These are phyloP conservation scores for Mortierella sp. DNA, from an alignment of 371 early-diverging fungal species.

Conservation along the genomic window DNA sequence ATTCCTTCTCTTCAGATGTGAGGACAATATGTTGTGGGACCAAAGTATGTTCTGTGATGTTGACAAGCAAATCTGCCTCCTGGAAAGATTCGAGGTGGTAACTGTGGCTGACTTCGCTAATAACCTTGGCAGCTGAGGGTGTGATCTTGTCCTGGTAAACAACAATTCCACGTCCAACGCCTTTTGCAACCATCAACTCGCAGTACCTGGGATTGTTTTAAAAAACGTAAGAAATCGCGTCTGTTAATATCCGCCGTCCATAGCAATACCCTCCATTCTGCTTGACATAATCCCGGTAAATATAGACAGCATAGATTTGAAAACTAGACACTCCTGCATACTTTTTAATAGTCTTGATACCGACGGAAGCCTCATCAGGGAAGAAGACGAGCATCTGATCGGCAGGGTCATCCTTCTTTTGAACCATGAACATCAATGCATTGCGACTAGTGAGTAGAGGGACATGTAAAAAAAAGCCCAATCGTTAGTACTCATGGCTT, in stretches of 20 bases:
- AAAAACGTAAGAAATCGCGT: not conserved
- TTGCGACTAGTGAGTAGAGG: slow-evolving; percentile 68
- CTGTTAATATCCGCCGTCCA: not conserved
- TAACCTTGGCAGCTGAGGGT: slow-evolving; percentile 89
- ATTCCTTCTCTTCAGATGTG: slow-evolving; percentile 90
- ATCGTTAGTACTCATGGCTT: not conserved
- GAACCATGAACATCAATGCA: slow-evolving; percentile 87
- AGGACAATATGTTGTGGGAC: slow-evolving; percentile 98
- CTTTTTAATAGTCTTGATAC: slow-evolving; percentile 92
- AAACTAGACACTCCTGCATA: slow-evolving; percentile 59
- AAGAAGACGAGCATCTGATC: slow-evolving; percentile 94
- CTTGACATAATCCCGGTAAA: not conserved
- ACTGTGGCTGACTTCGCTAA: slow-evolving; percentile 66
- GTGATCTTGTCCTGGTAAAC: slow-evolving; percentile 89
- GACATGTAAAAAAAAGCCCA: not conserved
- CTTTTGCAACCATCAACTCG: slow-evolving; percentile 88
- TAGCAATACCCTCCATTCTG: not conserved
- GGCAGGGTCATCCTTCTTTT: slow-evolving; percentile 83
- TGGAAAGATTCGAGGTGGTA: slow-evolving; percentile 95
- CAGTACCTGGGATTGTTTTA: slow-evolving; percentile 66
- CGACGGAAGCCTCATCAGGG: slow-evolving; percentile 90
- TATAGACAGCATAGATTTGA: not conserved
- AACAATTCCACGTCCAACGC: slow-evolving; percentile 87
- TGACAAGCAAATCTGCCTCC: slow-evolving; percentile 97
- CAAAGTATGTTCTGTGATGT: slow-evolving; percentile 97